Evolutionary conservation across 352 stramenopile species (phyloP).

Genomic region (Thalassiosira oceanica): DNA sequence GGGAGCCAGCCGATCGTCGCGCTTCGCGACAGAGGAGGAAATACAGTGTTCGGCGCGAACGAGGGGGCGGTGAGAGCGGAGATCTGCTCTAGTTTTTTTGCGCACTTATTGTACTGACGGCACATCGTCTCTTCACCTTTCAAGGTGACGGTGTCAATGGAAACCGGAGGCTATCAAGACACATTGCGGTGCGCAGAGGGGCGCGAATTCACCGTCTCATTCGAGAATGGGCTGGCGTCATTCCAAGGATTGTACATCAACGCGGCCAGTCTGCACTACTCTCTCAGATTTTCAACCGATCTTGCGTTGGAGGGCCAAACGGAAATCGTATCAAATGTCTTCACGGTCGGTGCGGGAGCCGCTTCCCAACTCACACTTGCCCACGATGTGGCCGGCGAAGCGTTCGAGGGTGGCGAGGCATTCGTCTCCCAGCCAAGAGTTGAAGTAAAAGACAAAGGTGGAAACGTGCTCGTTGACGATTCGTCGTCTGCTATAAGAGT

Average conservation of each 20-base stretch:
- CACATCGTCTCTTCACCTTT: not conserved
- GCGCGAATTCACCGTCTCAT: constrained; percentile 22
- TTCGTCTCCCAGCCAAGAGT: constrained; percentile 49
- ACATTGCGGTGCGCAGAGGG: constrained; percentile 24
- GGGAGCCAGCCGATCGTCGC: constrained; percentile 43
- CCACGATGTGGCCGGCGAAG: constrained; percentile 42
- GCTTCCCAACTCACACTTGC: constrained; percentile 32
- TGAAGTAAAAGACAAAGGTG: constrained; percentile 50
- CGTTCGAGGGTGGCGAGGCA: constrained; percentile 43
- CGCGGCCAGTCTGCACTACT: constrained; percentile 47
- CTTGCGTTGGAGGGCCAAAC: constrained; percentile 26
- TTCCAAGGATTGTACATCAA: constrained; percentile 59
- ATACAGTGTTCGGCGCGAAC: constrained; percentile 45
- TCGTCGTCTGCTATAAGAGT: constrained; percentile 40
- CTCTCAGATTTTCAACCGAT: constrained; percentile 52
- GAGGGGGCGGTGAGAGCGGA: constrained; percentile 34
- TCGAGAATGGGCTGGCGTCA: constrained; percentile 31
- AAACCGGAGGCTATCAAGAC: constrained; percentile 15
- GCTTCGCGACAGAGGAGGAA: constrained; percentile 57
- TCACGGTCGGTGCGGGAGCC: constrained; percentile 51
- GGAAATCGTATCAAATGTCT: constrained; percentile 42
- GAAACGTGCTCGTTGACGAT: constrained; percentile 52
- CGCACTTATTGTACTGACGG: not conserved
- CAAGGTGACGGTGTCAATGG: constrained; percentile 37
- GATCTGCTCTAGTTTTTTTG: not conserved